Percentiles rank a stretch among this genome's conserved stretches.
These are phyloP conservation scores for Hordeum marinum DNA, from an alignment of 176 grass and related monocot genomes.

Conservation along the genomic window DNA sequence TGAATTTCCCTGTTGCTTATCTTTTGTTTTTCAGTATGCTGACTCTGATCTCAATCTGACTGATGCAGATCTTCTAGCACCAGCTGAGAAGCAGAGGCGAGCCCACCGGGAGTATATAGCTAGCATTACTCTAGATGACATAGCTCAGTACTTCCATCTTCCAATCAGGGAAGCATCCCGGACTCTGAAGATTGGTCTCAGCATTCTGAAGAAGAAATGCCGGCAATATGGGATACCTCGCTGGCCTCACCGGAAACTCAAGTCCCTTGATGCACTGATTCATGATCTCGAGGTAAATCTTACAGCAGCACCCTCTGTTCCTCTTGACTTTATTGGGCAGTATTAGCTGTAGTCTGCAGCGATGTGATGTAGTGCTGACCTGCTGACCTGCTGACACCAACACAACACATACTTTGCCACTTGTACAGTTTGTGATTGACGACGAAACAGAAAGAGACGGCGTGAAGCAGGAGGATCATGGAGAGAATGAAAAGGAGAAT, in stretches of 20 bases:
- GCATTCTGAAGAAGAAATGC: slow-evolving; percentile 76
- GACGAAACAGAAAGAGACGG: background rate
- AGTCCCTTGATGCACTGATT: slow-evolving; percentile 63
- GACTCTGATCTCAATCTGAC: background rate
- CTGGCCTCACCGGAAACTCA: slow-evolving; percentile 79
- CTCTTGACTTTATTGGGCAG: background rate
- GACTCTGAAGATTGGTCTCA: slow-evolving; percentile 54
- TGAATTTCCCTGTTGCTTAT: background rate
- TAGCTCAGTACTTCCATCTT: slow-evolving; percentile 58
- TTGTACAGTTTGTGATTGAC: slow-evolving; percentile 25
- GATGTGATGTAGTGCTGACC: background rate
- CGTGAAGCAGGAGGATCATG: slow-evolving; percentile 21
- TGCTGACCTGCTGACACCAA: slow-evolving; percentile 7
- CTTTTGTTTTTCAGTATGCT: background rate
- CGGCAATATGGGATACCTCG: slow-evolving; percentile 58
- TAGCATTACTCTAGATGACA: slow-evolving; percentile 52
- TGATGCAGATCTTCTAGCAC: slow-evolving; percentile 17
- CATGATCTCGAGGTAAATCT: slow-evolving; percentile 49
- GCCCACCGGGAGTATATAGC: slow-evolving; percentile 52
- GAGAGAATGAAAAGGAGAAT: slow-evolving; percentile 20
- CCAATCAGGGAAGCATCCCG: slow-evolving; percentile 58
- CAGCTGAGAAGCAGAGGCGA: slow-evolving; percentile 43
- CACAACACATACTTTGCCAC: background rate
- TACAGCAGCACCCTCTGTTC: background rate
- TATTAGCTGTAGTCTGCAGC: background rate